Evolutionary conservation across 345 rosid genomes (phyloP).

Genomic region (Citropsis articulata): DNA sequence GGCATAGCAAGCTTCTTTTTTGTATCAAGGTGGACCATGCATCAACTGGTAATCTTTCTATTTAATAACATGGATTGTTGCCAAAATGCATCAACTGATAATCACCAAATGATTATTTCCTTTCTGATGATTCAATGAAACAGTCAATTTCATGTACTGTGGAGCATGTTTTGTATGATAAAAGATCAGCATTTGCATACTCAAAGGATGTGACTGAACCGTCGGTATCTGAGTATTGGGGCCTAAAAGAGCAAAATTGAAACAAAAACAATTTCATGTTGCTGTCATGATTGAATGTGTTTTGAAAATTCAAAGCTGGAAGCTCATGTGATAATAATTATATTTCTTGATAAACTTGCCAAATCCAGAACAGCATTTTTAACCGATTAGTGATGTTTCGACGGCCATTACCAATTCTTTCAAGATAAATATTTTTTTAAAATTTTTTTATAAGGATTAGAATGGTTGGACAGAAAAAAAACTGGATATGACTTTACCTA

Average conservation of each 20-base stretch:
- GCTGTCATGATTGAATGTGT: neutral
- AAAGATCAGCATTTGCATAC: neutral
- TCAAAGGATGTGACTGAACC: neutral
- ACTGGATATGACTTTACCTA: neutral
- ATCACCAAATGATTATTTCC: neutral
- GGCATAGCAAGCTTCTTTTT: constrained; percentile 84
- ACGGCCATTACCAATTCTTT: neutral
- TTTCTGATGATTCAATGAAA: neutral
- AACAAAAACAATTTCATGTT: neutral
- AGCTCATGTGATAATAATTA: neutral
- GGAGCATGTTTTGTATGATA: neutral
- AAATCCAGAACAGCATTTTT: neutral
- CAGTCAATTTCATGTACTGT: neutral
- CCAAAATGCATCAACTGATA: neutral
- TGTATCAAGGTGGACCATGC: constrained; percentile 91
- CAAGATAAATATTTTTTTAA: neutral
- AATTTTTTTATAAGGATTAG: neutral
- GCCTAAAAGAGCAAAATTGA: no score
- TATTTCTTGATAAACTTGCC: neutral
- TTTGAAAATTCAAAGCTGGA: neutral
- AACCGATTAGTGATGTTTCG: neutral
- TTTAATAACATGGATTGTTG: neutral
- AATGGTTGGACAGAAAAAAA: neutral
- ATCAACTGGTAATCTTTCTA: constrained; percentile 72
- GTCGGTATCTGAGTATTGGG: neutral